phyloP scores from a whole-genome alignment of 495 filamentous ascomycete species.

The Cudoniella acicularis region DNA sequence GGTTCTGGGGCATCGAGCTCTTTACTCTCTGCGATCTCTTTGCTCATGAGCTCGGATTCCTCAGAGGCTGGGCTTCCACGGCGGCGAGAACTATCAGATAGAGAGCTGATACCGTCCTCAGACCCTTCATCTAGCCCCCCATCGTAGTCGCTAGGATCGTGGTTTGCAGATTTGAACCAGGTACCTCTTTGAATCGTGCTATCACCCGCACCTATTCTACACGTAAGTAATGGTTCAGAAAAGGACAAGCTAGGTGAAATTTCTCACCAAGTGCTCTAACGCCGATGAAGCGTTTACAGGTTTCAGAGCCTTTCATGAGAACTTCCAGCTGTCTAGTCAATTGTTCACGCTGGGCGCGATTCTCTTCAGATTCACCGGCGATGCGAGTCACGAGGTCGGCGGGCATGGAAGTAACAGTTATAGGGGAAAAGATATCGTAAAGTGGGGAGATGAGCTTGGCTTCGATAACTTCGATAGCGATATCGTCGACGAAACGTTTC shows the following conservation, averaged over 20 bases:
- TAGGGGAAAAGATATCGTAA: constrained; percentile 38
- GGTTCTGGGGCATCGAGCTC: neutral
- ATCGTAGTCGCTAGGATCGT: constrained; percentile 5
- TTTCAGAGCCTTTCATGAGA: constrained; percentile 45
- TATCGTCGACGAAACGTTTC: constrained; percentile 59
- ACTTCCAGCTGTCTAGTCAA: constrained; percentile 47
- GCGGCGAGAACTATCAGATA: constrained; percentile 11
- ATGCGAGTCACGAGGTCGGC: constrained; percentile 40
- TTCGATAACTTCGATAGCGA: constrained; percentile 57
- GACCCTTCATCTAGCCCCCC: neutral
- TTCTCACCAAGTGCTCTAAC: constrained; percentile 23
- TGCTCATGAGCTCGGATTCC: constrained; percentile 8
- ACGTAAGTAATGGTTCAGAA: constrained; percentile 8
- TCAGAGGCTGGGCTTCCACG: constrained; percentile 13
- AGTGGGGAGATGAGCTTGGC: constrained; percentile 49
- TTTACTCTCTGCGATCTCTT: neutral
- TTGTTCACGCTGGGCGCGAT: constrained; percentile 41
- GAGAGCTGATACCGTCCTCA: neutral
- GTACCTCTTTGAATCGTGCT: constrained; percentile 9
- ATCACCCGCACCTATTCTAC: constrained; percentile 16
- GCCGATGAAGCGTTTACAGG: constrained; percentile 42
- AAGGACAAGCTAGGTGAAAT: constrained; percentile 5
- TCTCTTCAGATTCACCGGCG: constrained; percentile 53
- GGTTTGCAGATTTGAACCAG: constrained; percentile 4
- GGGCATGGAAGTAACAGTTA: constrained; percentile 41